Evolutionary conservation across 768 basidiomycete species (phyloP).

Genomic region (Glaciozyma antarctica): DNA sequence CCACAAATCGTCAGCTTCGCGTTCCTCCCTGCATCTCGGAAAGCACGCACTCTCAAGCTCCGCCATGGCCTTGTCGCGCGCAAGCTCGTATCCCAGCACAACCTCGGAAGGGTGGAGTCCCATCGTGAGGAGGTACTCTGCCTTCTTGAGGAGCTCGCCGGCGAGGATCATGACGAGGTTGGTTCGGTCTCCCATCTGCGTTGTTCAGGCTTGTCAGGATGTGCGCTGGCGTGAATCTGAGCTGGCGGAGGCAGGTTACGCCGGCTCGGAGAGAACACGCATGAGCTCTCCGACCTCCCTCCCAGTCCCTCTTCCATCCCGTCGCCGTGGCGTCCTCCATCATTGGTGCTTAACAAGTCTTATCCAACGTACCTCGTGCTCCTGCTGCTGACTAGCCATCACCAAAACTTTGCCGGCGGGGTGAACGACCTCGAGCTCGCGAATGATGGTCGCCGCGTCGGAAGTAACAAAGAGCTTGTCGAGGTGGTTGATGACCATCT

Average conservation of each 20-base stretch:
- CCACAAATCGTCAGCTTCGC: constrained; percentile 5
- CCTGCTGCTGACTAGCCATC: constrained; percentile 95
- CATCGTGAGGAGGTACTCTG: constrained; percentile 87
- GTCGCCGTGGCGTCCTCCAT: background rate
- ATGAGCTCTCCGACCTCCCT: background rate
- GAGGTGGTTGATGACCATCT: constrained; percentile 94
- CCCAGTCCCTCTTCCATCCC: background rate
- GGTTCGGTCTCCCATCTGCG: constrained; percentile 91
- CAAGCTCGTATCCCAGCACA: constrained; percentile 89
- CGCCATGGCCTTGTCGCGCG: constrained; percentile 65
- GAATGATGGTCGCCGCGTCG: constrained; percentile 96
- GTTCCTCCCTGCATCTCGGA: background rate
- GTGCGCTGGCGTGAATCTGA: background rate
- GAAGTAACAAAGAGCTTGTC: constrained; percentile 93
- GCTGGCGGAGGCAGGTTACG: background rate
- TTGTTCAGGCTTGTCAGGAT: background rate
- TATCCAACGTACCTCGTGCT: constrained; percentile 58
- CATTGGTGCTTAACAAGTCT: no score
- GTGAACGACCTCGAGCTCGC: constrained; percentile 96
- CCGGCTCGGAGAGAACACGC: background rate
- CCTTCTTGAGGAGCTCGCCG: constrained; percentile 86
- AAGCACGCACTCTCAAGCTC: constrained; percentile 75
- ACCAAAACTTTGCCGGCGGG: constrained; percentile 98
- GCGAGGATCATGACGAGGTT: constrained; percentile 91
- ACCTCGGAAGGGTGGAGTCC: constrained; percentile 95